Base-by-base conservation (phyloP, 345 rosid species). In the Aquilaria sinensis region DNA sequence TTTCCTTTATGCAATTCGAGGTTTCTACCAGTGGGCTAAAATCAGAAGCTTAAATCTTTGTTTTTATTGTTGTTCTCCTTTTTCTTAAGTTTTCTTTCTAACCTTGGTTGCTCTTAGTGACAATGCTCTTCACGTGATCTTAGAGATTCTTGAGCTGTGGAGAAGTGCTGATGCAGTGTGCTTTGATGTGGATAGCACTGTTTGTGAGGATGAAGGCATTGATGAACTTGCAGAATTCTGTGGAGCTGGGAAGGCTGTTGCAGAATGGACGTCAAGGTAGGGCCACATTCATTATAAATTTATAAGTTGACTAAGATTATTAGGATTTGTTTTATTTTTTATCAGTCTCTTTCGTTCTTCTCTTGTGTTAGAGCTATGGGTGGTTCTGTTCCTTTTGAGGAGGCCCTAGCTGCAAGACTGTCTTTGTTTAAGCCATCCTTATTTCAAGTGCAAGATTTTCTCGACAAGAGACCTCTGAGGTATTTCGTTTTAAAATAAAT, bases 171-270 rank as follows among this genome's bases (percentile, higher is more conserved):
- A 83, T 74, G 96, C 88, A 2, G 97, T 93, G 57, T 93, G 97
- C 78, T 90, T 93, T 57, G 99, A 93, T 77, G 97, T 93, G 73
- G 99, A 93, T 81, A 90, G 99, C 80, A 93, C 99, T 6, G 99
- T 90, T 30, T 93, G 99, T 64, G 58, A 80, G 57, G 97, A 93
- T 72, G 98, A 93, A 82, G 98, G 98, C 49, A 90, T 93, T 48
- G 97, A 93, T 70, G 97, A 93, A 72, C 89, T 93, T 70, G 99
- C 99, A 1, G 99, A 93, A 54, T 93, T 88, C 67, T 93, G 99
- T 83, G 97, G 97, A 69, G 97, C 96, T 60, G 96, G 97, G 69
- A 82, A 85, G 67, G 97, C 97, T 68, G 97, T 90, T 71, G 96
- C 96, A 13, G 97, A 86, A 72, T 93, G 96, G 97, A 87, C 97